Percentiles rank a stretch among this genome's conserved stretches.
These are phyloP conservation scores for Nephelium lappaceum DNA, from an alignment of 345 rosid genomes.

Conservation along the genomic window DNA sequence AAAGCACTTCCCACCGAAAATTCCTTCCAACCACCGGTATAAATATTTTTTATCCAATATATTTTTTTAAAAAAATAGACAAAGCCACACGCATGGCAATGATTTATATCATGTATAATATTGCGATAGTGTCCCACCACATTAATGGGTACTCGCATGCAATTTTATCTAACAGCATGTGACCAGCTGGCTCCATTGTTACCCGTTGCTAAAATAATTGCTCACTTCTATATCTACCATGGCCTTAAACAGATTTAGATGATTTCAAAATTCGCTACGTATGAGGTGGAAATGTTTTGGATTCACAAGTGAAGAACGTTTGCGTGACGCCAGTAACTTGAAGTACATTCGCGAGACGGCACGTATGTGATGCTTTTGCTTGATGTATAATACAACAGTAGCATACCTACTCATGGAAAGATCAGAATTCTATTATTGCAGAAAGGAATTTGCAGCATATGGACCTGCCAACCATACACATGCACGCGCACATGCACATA, in stretches of 20 bases:
- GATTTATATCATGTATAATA: background rate
- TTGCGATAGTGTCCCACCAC: background rate
- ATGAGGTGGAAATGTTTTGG: background rate
- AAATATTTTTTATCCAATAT: background rate
- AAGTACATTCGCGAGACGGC: background rate
- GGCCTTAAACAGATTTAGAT: background rate
- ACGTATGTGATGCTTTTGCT: background rate
- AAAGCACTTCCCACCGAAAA: background rate
- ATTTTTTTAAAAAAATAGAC: background rate
- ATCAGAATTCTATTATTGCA: background rate
- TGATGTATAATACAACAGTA: background rate
- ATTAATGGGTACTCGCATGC: background rate
- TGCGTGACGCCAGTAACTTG: background rate
- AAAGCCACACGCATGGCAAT: background rate
- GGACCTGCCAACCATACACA: background rate
- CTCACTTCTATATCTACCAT: background rate
- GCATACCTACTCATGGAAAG: background rate
- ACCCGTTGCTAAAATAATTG: background rate
- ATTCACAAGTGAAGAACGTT: background rate
- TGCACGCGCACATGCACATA: background rate
- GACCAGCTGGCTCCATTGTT: background rate
- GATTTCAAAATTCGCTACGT: background rate
- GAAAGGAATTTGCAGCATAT: background rate
- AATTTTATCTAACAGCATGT: slow-evolving; percentile 2
- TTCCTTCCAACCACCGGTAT: background rate